A percentile compares a stretch with the other conserved stretches of the same genome.
These are phyloP conservation scores for Calycina marina DNA, from an alignment of 2,329 filamentous ascomycete genomes.

Conservation along the genomic window DNA sequence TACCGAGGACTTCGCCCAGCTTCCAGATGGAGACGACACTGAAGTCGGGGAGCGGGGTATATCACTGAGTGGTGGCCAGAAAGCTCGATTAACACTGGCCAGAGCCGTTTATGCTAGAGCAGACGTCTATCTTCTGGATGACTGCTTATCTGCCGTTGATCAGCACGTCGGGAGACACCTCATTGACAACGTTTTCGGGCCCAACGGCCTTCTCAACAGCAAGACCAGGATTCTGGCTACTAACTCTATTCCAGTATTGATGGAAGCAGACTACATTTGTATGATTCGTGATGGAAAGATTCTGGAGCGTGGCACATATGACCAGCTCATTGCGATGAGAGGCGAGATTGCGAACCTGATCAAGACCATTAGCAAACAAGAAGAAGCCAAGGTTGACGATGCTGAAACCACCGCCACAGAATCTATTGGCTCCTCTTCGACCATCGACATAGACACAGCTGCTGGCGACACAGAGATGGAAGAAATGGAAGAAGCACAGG, in stretches of 20 bases:
- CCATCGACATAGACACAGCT: constrained; percentile 34
- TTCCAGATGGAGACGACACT: constrained; percentile 92
- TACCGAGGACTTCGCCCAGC: constrained; percentile 74
- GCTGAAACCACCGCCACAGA: constrained; percentile 26
- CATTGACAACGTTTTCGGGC: constrained; percentile 84
- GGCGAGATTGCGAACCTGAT: constrained; percentile 77
- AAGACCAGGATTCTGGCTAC: constrained; percentile 92
- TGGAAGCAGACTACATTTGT: constrained; percentile 78
- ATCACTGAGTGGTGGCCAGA: constrained; percentile 89
- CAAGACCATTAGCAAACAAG: constrained; percentile 53
- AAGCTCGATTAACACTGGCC: constrained; percentile 81
- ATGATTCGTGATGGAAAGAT: constrained; percentile 73
- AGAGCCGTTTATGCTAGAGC: constrained; percentile 90
- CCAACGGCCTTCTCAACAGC: constrained; percentile 62
- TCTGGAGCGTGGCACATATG: constrained; percentile 77
- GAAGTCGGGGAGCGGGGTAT: constrained; percentile 95
- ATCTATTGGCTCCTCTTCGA: constrained; percentile 41
- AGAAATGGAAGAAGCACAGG: constrained; percentile 64
- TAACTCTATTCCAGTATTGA: constrained; percentile 83
- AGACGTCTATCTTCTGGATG: constrained; percentile 91
- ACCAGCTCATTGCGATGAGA: constrained; percentile 85
- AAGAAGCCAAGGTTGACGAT: constrained; percentile 24
- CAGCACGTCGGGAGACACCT: constrained; percentile 92
- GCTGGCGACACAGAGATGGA: constrained; percentile 38
- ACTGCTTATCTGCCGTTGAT: constrained; percentile 93